phyloP scores from a whole-genome alignment of 2,329 filamentous ascomycete genomes.

The Curvularia lunata region DNA sequence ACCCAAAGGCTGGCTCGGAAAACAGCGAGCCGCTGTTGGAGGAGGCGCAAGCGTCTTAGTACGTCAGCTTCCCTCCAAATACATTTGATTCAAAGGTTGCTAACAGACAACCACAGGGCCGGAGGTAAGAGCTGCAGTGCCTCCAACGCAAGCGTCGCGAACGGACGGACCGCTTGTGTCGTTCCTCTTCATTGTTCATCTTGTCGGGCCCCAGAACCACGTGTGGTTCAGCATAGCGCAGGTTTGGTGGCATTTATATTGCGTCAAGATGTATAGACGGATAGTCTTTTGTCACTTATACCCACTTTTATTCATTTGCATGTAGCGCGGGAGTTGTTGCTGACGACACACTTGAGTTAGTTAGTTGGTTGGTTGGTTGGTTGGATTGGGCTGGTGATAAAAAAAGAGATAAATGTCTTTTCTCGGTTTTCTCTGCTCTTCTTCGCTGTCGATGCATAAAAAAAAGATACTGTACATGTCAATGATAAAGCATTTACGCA shows the following conservation, averaged over 20 bases:
- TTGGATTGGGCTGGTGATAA: background rate
- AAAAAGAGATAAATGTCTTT: background rate
- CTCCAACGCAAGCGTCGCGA: background rate
- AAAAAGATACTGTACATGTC: background rate
- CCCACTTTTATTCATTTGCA: conserved; percentile 18
- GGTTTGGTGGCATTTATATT: conserved; percentile 22
- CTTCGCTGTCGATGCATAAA: background rate
- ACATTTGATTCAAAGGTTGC: background rate
- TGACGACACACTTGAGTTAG: background rate
- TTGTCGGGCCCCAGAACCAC: conserved; percentile 14
- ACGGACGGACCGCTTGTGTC: conserved; percentile 14
- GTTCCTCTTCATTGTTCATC: conserved; percentile 14
- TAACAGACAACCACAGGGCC: conserved; percentile 9
- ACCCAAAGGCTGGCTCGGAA: conserved; percentile 83
- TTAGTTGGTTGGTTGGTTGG: background rate
- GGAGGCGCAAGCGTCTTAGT: conserved; percentile 34
- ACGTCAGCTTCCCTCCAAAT: conserved; percentile 18
- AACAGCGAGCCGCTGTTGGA: conserved; percentile 68
- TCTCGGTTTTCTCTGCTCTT: no score
- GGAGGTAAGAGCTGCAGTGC: conserved; percentile 7
- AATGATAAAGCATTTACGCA: background rate
- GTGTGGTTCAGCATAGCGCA: conserved; percentile 19
- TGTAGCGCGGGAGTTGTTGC: conserved; percentile 7
- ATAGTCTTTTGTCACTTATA: conserved; percentile 22
- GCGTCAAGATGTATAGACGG: conserved; percentile 18